Evolutionary conservation across 208 protist genomes (phyloP).

Genomic region (Acanthamoeba castellanii): DNA sequence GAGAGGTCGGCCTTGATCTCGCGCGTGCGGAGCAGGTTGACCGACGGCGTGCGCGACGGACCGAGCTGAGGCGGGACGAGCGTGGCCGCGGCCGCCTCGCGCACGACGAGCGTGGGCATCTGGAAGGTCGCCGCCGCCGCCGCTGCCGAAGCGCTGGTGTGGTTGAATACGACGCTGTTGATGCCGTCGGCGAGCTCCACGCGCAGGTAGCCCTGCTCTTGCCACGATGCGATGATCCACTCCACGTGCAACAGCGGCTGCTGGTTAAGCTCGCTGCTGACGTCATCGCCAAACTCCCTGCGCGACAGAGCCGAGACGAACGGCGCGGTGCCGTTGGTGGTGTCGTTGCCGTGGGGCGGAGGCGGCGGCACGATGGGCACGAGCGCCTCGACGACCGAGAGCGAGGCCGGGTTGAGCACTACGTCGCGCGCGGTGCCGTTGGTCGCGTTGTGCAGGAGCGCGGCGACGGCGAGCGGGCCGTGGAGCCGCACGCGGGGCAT

Average conservation of each 20-base stretch:
- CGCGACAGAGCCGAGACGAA: background rate
- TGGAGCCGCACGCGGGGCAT: constrained; percentile 16
- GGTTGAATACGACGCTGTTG: background rate
- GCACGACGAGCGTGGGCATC: background rate
- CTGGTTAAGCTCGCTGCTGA: background rate
- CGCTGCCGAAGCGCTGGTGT: background rate
- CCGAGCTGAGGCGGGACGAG: background rate
- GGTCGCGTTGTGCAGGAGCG: background rate
- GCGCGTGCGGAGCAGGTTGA: background rate
- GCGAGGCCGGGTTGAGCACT: background rate
- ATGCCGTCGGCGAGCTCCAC: background rate
- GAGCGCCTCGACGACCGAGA: background rate
- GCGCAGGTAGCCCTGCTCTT: background rate
- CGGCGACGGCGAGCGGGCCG: background rate
- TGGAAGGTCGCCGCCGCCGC: background rate
- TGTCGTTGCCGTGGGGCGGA: background rate
- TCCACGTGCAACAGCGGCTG: background rate
- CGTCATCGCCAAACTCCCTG: background rate
- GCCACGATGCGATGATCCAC: background rate
- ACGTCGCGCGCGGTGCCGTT: constrained; percentile 19
- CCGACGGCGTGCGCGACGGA: background rate
- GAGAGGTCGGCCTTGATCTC: constrained; percentile 14
- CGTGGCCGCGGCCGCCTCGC: background rate
- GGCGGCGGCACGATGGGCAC: background rate
- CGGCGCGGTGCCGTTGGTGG: background rate